These are phyloP conservation scores for Citropsis articulata DNA, from an alignment of 345 rosid genomes.

Conservation along the genomic window DNA sequence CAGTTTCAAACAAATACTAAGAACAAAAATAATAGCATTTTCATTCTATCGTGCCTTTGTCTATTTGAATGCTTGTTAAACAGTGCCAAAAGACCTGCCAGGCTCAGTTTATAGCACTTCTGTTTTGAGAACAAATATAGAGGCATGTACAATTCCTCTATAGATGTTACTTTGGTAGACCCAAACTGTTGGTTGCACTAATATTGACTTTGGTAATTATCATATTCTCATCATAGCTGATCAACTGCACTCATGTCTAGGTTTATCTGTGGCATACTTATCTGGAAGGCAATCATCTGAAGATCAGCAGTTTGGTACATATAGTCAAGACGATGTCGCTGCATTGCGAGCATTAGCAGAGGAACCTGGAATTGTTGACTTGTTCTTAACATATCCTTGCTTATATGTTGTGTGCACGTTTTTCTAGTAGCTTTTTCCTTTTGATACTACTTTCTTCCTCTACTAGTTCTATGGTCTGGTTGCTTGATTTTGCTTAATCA, in stretches of 20 bases:
- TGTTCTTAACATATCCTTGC: constrained; percentile 89
- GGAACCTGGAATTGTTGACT: constrained; percentile 74
- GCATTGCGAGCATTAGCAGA: constrained; percentile 90
- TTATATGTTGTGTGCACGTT: neutral
- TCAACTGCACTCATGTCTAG: constrained; percentile 37
- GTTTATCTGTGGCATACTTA: constrained; percentile 75
- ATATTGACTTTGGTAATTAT: neutral
- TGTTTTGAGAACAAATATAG: neutral
- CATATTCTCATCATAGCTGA: constrained; percentile 12
- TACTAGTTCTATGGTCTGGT: neutral
- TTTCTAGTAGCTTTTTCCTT: neutral
- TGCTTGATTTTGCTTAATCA: constrained; percentile 45
- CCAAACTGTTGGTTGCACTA: neutral
- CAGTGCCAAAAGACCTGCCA: too few species aligned
- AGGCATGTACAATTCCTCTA: neutral
- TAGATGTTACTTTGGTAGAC: neutral
- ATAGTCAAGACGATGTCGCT: constrained; percentile 82
- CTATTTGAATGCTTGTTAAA: neutral
- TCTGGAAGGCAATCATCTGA: constrained; percentile 66
- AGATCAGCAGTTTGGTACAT: constrained; percentile 65
- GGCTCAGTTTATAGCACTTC: neutral
- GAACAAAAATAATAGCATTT: neutral
- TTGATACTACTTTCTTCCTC: neutral
- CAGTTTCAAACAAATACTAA: neutral
- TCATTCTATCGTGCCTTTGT: neutral